Percentiles rank a stretch among this genome's conserved stretches.
Evolutionary conservation across 1,284 basidiomycete species (phyloP).

Genomic region (Rhodotorula sp.): DNA sequence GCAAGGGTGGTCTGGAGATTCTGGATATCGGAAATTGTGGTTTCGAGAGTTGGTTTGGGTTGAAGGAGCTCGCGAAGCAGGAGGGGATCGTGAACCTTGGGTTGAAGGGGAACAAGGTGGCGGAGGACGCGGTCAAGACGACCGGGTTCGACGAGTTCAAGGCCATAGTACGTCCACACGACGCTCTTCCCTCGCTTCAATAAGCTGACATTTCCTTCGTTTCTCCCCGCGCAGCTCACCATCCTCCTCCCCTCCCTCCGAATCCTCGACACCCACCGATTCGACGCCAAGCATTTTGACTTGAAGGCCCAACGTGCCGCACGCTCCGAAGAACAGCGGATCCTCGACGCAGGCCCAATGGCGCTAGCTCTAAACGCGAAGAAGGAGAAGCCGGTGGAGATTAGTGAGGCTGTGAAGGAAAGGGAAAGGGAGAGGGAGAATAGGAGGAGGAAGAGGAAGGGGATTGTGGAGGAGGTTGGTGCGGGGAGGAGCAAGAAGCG

Average conservation of each 20-base stretch:
- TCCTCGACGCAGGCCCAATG: conserved; percentile 40
- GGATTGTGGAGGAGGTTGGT: conserved; percentile 14
- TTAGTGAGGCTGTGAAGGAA: conserved; percentile 8
- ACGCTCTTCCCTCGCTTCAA: not conserved
- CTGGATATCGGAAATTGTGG: conserved; percentile 37
- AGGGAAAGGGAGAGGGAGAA: conserved; percentile 25
- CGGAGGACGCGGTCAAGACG: conserved; percentile 20
- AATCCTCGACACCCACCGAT: conserved; percentile 38
- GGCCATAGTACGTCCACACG: conserved; percentile 23
- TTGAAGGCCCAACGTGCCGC: conserved; percentile 26
- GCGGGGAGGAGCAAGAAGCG: conserved; percentile 9
- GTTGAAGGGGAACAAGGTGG: conserved; percentile 37
- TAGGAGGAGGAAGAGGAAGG: conserved; percentile 17
- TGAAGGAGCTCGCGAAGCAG: conserved; percentile 33
- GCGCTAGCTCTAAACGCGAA: conserved; percentile 23
- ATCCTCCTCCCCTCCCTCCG: conserved; percentile 37
- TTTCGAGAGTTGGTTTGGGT: conserved; percentile 37
- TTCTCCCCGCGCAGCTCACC: conserved; percentile 23
- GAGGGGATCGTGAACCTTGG: conserved; percentile 32
- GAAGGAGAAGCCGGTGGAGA: conserved; percentile 10
- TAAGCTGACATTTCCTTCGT: not conserved
- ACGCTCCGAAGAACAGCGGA: conserved; percentile 27
- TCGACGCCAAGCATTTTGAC: conserved; percentile 37
- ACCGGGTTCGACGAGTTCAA: conserved; percentile 28
- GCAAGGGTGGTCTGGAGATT: conserved; percentile 30